A percentile compares a stretch with the other conserved stretches of the same genome.
Evolutionary conservation across 2,329 filamentous ascomycete species (phyloP).

Genomic region (Colletotrichum sp.): DNA sequence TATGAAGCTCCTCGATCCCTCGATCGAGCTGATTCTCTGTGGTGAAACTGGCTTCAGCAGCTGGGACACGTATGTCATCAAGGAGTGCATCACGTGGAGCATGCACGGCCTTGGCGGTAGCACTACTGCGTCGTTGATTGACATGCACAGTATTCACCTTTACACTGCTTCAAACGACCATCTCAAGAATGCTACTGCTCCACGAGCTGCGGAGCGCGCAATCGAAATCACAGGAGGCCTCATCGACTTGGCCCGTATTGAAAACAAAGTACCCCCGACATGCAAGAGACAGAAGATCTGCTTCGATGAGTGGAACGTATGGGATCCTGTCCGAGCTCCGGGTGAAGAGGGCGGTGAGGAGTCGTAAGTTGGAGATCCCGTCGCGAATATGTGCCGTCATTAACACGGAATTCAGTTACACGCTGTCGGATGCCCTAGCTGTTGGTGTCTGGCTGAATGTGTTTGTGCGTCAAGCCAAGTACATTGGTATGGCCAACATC

Average conservation of each 20-base stretch:
- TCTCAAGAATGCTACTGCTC: constrained; percentile 59
- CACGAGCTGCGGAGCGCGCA: constrained; percentile 72
- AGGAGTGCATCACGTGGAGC: constrained; percentile 62
- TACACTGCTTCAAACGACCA: constrained; percentile 68
- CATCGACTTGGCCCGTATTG: constrained; percentile 76
- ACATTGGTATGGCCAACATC: constrained; percentile 80
- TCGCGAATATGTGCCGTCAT: not conserved
- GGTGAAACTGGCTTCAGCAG: constrained; percentile 71
- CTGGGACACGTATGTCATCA: constrained; percentile 78
- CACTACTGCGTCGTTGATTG: constrained; percentile 55
- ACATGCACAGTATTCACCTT: constrained; percentile 83
- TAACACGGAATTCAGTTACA: constrained; percentile 52
- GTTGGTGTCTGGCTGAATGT: constrained; percentile 79
- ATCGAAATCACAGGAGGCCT: constrained; percentile 72
- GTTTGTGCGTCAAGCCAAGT: constrained; percentile 73
- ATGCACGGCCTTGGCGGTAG: constrained; percentile 36
- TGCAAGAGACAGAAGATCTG: constrained; percentile 74
- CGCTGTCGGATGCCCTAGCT: constrained; percentile 76
- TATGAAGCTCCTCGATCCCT: constrained; percentile 73
- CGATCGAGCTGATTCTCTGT: constrained; percentile 73
- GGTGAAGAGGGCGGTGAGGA: constrained; percentile 77
- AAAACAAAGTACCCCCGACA: constrained; percentile 64
- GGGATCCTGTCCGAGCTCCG: constrained; percentile 74
- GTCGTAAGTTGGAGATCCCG: constrained; percentile 28
- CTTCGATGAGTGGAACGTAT: constrained; percentile 88